Evolutionary conservation across 2,329 filamentous ascomycete species (phyloP).

Genomic region (Exophiala viscosa): DNA sequence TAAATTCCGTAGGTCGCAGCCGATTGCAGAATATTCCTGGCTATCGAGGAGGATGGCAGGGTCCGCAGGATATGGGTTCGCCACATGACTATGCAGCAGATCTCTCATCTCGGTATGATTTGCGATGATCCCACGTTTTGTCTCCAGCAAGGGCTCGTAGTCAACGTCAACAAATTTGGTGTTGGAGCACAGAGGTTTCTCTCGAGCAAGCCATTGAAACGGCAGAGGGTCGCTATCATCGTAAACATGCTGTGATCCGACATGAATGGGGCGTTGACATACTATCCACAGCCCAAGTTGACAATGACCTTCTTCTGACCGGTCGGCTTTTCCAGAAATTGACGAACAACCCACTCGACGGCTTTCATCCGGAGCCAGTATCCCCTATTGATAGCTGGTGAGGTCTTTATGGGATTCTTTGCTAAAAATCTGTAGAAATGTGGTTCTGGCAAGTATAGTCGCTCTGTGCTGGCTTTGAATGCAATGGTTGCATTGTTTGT

Average conservation of each 20-base stretch:
- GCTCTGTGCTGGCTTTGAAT: conserved; percentile 88
- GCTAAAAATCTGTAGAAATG: conserved; percentile 89
- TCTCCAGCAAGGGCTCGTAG: conserved; percentile 25
- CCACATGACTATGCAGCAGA: conserved; percentile 9
- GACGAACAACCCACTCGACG: conserved; percentile 71
- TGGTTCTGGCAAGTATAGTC: conserved; percentile 73
- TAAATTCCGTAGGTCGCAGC: conserved; percentile 57
- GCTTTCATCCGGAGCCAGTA: conserved; percentile 83
- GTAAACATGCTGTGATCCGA: neutral
- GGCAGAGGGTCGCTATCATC: conserved; percentile 72
- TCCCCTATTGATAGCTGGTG: conserved; percentile 82
- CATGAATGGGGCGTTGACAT: conserved; percentile 7
- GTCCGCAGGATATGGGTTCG: neutral
- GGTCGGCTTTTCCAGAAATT: conserved; percentile 60
- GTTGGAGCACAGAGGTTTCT: conserved; percentile 46
- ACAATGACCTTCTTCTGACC: conserved; percentile 30
- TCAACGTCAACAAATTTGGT: conserved; percentile 28
- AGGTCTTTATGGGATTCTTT: conserved; percentile 72
- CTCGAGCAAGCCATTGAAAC: conserved; percentile 72
- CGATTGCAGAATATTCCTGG: conserved; percentile 25
- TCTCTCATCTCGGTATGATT: conserved; percentile 21
- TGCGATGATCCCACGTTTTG: conserved; percentile 25
- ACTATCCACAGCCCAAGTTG: conserved; percentile 28
- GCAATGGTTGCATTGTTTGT: conserved; percentile 91
- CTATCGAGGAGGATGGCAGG: conserved; percentile 15